Base-by-base conservation (phyloP, 805 yeast species). In the Kregervanrija pseudodelftensis region DNA sequence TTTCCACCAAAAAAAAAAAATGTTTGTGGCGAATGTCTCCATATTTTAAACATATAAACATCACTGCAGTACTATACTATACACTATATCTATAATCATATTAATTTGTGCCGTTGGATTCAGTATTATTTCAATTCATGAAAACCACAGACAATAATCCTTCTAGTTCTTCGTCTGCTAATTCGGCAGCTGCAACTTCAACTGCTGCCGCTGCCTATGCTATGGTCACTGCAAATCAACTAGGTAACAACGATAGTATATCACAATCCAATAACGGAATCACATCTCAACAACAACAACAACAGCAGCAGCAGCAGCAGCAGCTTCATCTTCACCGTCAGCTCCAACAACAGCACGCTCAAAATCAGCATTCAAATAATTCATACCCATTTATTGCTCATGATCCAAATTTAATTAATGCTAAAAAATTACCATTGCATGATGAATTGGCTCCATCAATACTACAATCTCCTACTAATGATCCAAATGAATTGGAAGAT, bases 381-480 rank as follows among this genome's bases (percentile, higher is more conserved):
- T 22, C 28, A 22, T 22, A 22, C 28, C 28, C 28, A 22, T 22
- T 22, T 22, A 22, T 22, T 22, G 28, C 28, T 5, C 28, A 22
- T 22, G 28, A 36, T 30, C 15, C 45, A n/a, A 30, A 33, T 30
- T 13, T 39, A 30, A 39, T 39, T 15, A 37, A 37, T 34, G 39
- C 33, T 12, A 33, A 33, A 38, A 42, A 30, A 47, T 48, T 37
- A 45, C 49, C 33, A 12, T 32, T 32, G 13, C 33, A 32, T 32
- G 33, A 32, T 32, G 33, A 32, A 10, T 32, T 32, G 11, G 33
- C 30, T 46, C 50, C 11, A 40, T 42, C 39, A 38, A 43, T 14
- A 59, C 7, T 12, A 12, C 33, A 32, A 35, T 33, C 12, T 4
- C 49, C 12, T 55, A 59, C n/a, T 71, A 66, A 48, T 22, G 28